Base-by-base conservation (phyloP, 345 rosid genomes). In the Linum usitatissimum region DNA sequence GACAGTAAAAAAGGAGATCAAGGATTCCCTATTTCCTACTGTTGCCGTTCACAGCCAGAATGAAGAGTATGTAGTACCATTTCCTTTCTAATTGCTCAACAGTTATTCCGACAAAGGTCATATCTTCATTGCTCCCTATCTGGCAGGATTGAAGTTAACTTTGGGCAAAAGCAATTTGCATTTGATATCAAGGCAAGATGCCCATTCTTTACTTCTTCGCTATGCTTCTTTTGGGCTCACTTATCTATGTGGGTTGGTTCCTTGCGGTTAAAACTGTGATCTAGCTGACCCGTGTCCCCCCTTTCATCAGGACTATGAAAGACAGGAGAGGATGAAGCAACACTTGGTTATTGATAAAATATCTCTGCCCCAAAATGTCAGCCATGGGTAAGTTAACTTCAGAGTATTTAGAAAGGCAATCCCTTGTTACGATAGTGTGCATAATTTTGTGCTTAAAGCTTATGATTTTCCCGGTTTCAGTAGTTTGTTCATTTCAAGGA, bases 1-100 rank as follows among this genome's bases (percentile, higher is more conserved):
- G 58, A 66, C 86, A 9, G 79, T 79, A 58, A 51, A 65, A 69
- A 86, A 87, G 81, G 86, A 83, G 48, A 76, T 90, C 68, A 84
- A 78, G 68, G 85, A 88, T 67, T 77, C 86, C 67, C 74, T 90
- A 57, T 86, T 81, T 73, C 99, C 99, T 53, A 93, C 99, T 7
- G 69, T 87, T 80, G 84, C 92, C 72, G 96, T 93, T 75, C 92
- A 93, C 73, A 93, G 97, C 82, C 97, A 77, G 77, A 82, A 87
- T 60, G 96, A 93, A 77, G 99, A 93, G 97, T 93, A 90, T 69
- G 96, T 31, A 34, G 7, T 28, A 28, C 8, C 15, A 6, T n/a
- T 8, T 59, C 15, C 1, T 34, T 0, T 45, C 17, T 15, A 7
- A 7, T 10, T 10, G 51, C 14, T 10, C 3, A 45, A 45, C 9